Evolutionary conservation across 2,329 filamentous ascomycete genomes (phyloP).

Genomic region (Hyphodiscus sp.): DNA sequence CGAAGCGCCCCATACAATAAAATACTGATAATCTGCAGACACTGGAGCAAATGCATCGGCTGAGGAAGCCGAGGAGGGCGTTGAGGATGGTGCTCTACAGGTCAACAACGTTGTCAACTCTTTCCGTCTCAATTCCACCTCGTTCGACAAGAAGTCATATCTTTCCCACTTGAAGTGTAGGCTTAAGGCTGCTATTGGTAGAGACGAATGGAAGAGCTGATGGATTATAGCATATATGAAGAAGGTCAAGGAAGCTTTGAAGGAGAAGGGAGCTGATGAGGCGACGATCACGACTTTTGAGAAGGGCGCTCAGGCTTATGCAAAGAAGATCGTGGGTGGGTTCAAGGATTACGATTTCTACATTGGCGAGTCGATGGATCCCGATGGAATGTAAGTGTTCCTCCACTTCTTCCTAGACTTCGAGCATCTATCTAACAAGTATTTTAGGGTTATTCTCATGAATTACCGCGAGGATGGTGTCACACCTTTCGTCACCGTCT

Average conservation of each 20-base stretch:
- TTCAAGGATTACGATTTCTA: conserved; percentile 97
- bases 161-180: conserved; percentile 78
- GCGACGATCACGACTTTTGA: conserved; percentile 74
- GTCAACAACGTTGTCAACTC: conserved; percentile 93
- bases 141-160: conserved; percentile 85
- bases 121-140: conserved; percentile 77
- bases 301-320: conserved; percentile 63
- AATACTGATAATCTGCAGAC: conserved; percentile 41
- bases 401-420: background rate
- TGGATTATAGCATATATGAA: conserved; percentile 76
- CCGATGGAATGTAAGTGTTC: conserved; percentile 77
- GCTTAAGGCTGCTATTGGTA: conserved; percentile 18
- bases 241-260: conserved; percentile 66
- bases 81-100: conserved; percentile 63
- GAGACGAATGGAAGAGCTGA: background rate
- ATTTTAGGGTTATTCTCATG: conserved; percentile 71
- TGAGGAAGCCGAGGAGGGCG: conserved; percentile 72
- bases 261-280: conserved; percentile 53
- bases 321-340: conserved; percentile 73
- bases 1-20: background rate
- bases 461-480: conserved; percentile 97
- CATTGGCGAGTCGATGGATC: conserved; percentile 86
- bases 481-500: conserved; percentile 83
- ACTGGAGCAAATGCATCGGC: conserved; percentile 96
- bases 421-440: background rate